These are phyloP conservation scores for Apophysomyces ossiformis DNA, from an alignment of 371 early-diverging fungal species.

Conservation along the genomic window DNA sequence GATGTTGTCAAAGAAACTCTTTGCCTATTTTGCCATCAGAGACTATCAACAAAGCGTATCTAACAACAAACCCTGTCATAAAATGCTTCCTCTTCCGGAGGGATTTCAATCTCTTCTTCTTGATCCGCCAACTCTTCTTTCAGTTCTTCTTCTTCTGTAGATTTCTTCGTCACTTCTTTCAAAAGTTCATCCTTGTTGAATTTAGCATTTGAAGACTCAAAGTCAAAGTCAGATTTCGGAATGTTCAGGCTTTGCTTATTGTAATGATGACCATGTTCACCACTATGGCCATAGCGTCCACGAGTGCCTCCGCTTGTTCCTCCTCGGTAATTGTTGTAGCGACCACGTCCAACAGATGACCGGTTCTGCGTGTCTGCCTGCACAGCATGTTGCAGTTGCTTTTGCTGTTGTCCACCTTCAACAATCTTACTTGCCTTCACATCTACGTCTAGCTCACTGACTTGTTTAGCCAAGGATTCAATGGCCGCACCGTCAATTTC, in stretches of 20 bases:
- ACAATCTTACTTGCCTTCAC: slow-evolving; percentile 23
- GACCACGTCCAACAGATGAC: slow-evolving; percentile 23
- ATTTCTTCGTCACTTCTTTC: slow-evolving; percentile 55
- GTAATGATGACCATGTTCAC: slow-evolving; percentile 25
- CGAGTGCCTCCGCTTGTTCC: slow-evolving; percentile 31
- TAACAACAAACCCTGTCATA: slow-evolving; percentile 40
- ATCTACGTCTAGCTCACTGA: slow-evolving; percentile 55
- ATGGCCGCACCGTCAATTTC: slow-evolving; percentile 53
- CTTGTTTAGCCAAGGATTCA: slow-evolving; percentile 61
- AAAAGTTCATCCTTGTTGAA: slow-evolving; percentile 84
- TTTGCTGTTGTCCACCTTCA: slow-evolving; percentile 20
- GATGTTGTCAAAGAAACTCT: slow-evolving; percentile 97
- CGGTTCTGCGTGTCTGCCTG: slow-evolving; percentile 23
- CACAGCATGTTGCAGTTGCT: slow-evolving; percentile 7
- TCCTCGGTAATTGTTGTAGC: slow-evolving; percentile 36
- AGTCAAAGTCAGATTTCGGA: slow-evolving; percentile 93
- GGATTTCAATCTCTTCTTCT: slow-evolving; percentile 37
- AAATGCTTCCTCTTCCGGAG: slow-evolving; percentile 55
- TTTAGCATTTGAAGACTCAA: slow-evolving; percentile 92
- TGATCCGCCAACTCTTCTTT: slow-evolving; percentile 43
- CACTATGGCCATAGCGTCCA: slow-evolving; percentile 45
- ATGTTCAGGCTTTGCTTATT: slow-evolving; percentile 59
- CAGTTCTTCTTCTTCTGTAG: slow-evolving; percentile 29
- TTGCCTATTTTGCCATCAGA: slow-evolving; percentile 39
- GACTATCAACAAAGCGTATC: background rate